Conservation (phyloP, 1,284 basidiomycete genomes). For the Tetrapyrgos nigripes region DNA sequence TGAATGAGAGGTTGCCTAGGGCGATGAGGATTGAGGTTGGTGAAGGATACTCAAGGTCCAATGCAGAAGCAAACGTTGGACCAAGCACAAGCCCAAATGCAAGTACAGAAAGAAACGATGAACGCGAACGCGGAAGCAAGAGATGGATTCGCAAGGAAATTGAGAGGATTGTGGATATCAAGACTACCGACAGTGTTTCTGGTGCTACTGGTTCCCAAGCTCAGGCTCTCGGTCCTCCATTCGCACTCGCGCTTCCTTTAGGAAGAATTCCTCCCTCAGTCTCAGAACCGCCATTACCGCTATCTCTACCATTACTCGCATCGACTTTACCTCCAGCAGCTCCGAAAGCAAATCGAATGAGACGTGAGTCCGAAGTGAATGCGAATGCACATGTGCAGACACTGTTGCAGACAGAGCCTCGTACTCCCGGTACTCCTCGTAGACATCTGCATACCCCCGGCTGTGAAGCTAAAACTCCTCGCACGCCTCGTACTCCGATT, state of each 20-base stretch:
- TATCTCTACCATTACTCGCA: slow-evolving; percentile 31
- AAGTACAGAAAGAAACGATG: too few species aligned
- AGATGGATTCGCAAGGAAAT: not conserved
- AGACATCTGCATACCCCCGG: slow-evolving; percentile 19
- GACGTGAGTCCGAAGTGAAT: not conserved
- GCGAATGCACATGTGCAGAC: not conserved
- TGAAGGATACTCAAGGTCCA: too few species aligned
- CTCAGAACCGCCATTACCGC: slow-evolving; percentile 43
- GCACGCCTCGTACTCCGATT: not conserved
- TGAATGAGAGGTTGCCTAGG: slow-evolving; percentile 56
- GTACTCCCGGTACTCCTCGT: too few species aligned
- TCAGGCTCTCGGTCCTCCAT: too few species aligned
- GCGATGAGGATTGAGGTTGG: slow-evolving; percentile 50
- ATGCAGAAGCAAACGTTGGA: too few species aligned
- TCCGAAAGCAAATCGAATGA: slow-evolving; percentile 23
- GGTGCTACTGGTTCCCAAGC: too few species aligned
- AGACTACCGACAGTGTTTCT: not conserved
- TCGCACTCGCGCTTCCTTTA: slow-evolving; percentile 46
- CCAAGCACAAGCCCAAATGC: too few species aligned
- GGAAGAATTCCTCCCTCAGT: slow-evolving; percentile 53
- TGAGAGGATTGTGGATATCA: not conserved
- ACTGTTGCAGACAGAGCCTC: slow-evolving; percentile 3
- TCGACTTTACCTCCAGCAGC: slow-evolving; percentile 29
- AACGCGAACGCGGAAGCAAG: not conserved
- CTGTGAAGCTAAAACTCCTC: slow-evolving; percentile 10